Percentiles rank a stretch among this genome's conserved stretches.
phyloP scores from a whole-genome alignment of 2,329 filamentous ascomycete species.

The Phyllosticta paracitricarpa region DNA sequence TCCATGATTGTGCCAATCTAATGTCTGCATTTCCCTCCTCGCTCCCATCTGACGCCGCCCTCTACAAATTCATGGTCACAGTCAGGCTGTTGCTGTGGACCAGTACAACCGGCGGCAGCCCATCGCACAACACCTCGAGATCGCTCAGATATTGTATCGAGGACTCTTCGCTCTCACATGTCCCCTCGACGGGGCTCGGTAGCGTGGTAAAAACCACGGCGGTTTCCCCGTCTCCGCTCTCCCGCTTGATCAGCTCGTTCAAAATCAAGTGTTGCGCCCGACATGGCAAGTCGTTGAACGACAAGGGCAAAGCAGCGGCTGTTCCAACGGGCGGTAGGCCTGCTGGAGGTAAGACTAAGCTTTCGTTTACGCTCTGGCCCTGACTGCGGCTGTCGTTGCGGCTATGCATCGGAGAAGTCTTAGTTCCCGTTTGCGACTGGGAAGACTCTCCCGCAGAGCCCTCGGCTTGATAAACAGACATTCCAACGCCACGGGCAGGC shows the following conservation, averaged over 20 bases:
- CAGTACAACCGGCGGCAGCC: conserved; percentile 64
- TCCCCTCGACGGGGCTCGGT: conserved; percentile 70
- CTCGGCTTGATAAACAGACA: background rate
- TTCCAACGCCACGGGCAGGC: background rate
- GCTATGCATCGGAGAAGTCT: background rate
- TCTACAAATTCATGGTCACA: conserved; percentile 62
- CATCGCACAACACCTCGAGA: conserved; percentile 67
- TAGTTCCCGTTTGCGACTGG: background rate
- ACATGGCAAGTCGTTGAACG: conserved; percentile 78
- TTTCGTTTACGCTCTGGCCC: conserved; percentile 5
- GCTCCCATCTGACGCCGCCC: no score
- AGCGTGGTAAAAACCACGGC: conserved; percentile 77
- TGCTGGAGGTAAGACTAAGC: conserved; percentile 48
- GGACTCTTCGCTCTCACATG: conserved; percentile 57
- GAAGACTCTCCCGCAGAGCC: background rate
- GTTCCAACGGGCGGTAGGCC: conserved; percentile 20
- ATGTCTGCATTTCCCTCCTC: no score
- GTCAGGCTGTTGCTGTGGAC: conserved; percentile 87
- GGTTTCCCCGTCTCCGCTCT: conserved; percentile 33
- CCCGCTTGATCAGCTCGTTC: conserved; percentile 63
- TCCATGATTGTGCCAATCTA: no score
- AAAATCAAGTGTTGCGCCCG: conserved; percentile 78
- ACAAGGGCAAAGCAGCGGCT: conserved; percentile 46
- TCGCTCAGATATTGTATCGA: conserved; percentile 68
- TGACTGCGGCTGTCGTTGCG: background rate